A percentile compares a stretch with the other conserved stretches of the same genome.
These are phyloP conservation scores for Polychytrium aggregatum DNA, from an alignment of 192 early-diverging fungal genomes.

Conservation along the genomic window DNA sequence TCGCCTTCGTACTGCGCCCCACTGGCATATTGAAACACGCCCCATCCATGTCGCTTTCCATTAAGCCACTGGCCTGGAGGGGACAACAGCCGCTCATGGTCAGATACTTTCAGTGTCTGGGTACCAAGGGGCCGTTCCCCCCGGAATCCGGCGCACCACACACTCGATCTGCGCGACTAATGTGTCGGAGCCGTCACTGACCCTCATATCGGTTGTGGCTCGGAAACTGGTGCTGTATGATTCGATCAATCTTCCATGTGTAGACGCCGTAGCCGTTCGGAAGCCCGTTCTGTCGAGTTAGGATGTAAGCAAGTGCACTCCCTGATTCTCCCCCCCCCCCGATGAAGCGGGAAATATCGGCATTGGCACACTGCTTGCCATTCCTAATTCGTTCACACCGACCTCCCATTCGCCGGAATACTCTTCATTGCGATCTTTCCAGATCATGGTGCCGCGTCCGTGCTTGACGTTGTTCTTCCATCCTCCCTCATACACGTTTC, in stretches of 20 bases:
- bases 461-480: slow-evolving; percentile 36
- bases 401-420: slow-evolving; percentile 44
- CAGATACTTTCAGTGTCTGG: too few species aligned
- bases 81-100: too few species aligned
- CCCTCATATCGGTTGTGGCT: slow-evolving; percentile 34
- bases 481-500: slow-evolving; percentile 40
- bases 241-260: slow-evolving; percentile 22
- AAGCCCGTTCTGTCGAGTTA: slow-evolving; percentile 17
- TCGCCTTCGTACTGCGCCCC: slow-evolving; percentile 38
- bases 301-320: not conserved
- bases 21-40: slow-evolving; percentile 38
- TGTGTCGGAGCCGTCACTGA: not conserved
- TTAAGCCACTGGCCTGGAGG: slow-evolving; percentile 27
- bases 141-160: not conserved
- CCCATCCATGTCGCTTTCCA: slow-evolving; percentile 32
- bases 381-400: slow-evolving; percentile 1
- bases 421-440: slow-evolving; percentile 28
- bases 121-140: too few species aligned
- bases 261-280: slow-evolving; percentile 37
- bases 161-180: not conserved
- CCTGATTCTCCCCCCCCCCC: not conserved
- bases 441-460: slow-evolving; percentile 35
- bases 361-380: not conserved
- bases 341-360: not conserved
- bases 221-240: slow-evolving; percentile 27